These are phyloP conservation scores for Mycena sp. DNA, from an alignment of 1,284 basidiomycete species.

Conservation along the genomic window DNA sequence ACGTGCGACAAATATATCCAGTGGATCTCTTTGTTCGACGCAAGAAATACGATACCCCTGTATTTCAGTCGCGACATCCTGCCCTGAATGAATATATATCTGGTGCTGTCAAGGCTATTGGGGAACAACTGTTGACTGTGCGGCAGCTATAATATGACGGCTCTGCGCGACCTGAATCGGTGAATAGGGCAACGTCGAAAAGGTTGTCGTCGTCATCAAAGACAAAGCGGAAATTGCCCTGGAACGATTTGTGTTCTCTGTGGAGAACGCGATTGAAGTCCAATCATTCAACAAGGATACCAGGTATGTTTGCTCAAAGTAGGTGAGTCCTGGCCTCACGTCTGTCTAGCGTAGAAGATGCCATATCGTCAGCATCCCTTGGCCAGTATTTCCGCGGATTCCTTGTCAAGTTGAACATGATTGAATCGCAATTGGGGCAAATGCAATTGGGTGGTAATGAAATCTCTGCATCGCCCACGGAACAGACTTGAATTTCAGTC, in stretches of 20 bases:
- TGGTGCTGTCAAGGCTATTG: slow-evolving; percentile 78
- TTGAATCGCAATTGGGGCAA: slow-evolving; percentile 80
- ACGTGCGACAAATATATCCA: slow-evolving; percentile 91
- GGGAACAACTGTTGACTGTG: slow-evolving; percentile 78
- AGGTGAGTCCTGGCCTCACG: not conserved
- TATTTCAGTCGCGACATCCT: slow-evolving; percentile 92
- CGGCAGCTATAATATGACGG: slow-evolving; percentile 31
- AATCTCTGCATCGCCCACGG: not conserved
- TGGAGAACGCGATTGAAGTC: slow-evolving; percentile 76
- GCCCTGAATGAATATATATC: slow-evolving; percentile 89
- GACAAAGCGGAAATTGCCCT: slow-evolving; percentile 77
- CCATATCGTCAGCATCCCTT: slow-evolving; percentile 70
- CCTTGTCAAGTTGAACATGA: slow-evolving; percentile 83
- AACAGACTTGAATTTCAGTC: not conserved
- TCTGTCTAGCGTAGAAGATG: slow-evolving; percentile 67
- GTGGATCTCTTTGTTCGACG: slow-evolving; percentile 86
- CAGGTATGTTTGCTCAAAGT: slow-evolving; percentile 50
- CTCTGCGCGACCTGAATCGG: not conserved
- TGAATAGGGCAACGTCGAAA: slow-evolving; percentile 69
- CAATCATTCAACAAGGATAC: slow-evolving; percentile 72
- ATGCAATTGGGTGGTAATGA: slow-evolving; percentile 60
- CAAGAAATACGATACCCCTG: slow-evolving; percentile 89
- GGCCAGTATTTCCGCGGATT: slow-evolving; percentile 87
- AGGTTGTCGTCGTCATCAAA: slow-evolving; percentile 83
- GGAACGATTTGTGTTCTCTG: slow-evolving; percentile 85